Percentiles rank a stretch among this genome's conserved stretches.
Evolutionary conservation across 192 early-diverging fungal genomes (phyloP).

Genomic region (Haplosporangium gracile): DNA sequence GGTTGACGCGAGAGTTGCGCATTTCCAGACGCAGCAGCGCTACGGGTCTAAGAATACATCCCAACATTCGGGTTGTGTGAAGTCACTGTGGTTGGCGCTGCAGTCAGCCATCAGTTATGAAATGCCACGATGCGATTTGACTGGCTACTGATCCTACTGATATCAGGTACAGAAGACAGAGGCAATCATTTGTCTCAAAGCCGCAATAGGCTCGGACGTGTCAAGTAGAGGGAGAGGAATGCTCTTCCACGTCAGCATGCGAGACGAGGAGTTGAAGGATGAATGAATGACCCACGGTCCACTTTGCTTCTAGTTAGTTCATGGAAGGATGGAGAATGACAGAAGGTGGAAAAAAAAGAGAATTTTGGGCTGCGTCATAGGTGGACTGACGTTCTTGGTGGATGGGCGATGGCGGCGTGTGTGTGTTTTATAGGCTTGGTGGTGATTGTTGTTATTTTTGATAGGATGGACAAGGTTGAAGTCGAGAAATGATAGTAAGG

Average conservation of each 20-base stretch:
- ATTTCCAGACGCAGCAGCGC: not conserved
- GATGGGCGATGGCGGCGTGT: not conserved
- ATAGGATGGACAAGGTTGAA: not conserved
- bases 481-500: not conserved
- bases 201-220: not conserved
- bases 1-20: not conserved
- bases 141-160: not conserved
- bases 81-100: no score
- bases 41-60: not conserved
- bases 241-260: not conserved
- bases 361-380: not conserved
- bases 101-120: not conserved
- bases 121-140: not conserved
- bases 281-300: not conserved
- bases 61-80: not conserved
- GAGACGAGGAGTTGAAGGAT: not conserved
- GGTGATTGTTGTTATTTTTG: not conserved
- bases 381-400: not conserved
- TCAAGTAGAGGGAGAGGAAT: not conserved
- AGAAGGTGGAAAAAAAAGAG: not conserved
- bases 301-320: not conserved
- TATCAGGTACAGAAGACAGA: not conserved
- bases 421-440: no score
- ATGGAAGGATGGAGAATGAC: not conserved
- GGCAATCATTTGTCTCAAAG: not conserved